Percentiles rank a stretch among this genome's conserved stretches.
Evolutionary conservation across 2,329 filamentous ascomycete species (phyloP).

Genomic region (Kalmusia sp.): DNA sequence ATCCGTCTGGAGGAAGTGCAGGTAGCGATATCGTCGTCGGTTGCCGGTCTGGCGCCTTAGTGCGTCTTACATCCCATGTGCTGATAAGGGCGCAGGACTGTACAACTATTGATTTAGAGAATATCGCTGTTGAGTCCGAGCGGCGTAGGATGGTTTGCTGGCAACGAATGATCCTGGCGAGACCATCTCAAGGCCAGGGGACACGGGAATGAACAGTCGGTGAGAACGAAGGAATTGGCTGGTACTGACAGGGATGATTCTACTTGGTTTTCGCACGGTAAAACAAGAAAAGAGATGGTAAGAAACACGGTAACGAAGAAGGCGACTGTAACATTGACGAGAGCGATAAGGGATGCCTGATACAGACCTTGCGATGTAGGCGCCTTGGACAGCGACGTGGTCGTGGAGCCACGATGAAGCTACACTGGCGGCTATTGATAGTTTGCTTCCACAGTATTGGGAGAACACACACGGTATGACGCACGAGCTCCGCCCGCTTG

Average conservation of each 20-base stretch:
- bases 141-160: background rate
- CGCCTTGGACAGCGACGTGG: constrained; percentile 4
- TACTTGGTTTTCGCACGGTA: constrained; percentile 1
- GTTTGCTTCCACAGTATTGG: constrained; percentile 22
- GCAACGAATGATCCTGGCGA: background rate
- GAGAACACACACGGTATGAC: constrained; percentile 27
- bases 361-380: background rate
- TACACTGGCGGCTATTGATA: constrained; percentile 17
- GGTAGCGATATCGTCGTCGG: background rate
- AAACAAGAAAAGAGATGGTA: background rate
- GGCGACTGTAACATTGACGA: background rate
- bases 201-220: background rate
- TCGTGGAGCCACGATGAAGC: constrained; percentile 10
- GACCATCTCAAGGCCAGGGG: background rate
- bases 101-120: background rate
- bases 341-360: background rate
- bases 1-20: background rate
- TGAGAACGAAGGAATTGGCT: background rate
- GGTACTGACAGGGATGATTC: background rate
- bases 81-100: background rate
- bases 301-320: background rate
- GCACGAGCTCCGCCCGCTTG: constrained; percentile 23
- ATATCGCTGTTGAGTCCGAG: background rate
- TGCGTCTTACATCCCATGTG: background rate
- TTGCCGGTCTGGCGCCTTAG: background rate